Percentiles rank a stretch among this genome's conserved stretches.
phyloP scores from a whole-genome alignment of 345 rosid genomes.

The Linum tenue region DNA sequence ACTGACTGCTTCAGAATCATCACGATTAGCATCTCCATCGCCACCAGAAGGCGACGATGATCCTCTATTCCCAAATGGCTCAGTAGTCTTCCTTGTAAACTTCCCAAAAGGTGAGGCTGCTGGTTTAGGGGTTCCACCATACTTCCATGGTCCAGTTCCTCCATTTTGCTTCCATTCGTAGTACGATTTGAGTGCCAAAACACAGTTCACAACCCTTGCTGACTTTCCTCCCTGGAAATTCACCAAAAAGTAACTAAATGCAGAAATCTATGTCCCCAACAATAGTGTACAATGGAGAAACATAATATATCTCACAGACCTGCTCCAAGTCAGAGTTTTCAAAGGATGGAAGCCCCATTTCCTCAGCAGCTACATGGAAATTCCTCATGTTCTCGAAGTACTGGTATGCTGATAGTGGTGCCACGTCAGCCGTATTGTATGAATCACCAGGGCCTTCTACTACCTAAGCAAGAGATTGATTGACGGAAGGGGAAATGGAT shows the following conservation, averaged over 20 bases:
- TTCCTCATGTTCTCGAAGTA: conserved; percentile 28
- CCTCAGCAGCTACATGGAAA: conserved; percentile 23
- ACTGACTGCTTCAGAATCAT: conserved; percentile 18
- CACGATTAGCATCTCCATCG: conserved; percentile 8
- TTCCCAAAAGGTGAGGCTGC: conserved; percentile 8
- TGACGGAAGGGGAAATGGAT: too few species aligned
- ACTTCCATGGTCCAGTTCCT: conserved; percentile 23
- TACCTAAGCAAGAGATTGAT: conserved; percentile 9
- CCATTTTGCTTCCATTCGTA: conserved; percentile 28
- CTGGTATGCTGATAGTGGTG: conserved; percentile 28
- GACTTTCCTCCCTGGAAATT: conserved; percentile 26
- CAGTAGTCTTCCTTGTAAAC: conserved; percentile 15
- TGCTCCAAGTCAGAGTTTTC: conserved; percentile 24
- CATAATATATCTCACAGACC: conserved; percentile 4
- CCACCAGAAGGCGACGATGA: conserved; percentile 9
- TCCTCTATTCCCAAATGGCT: conserved; percentile 14
- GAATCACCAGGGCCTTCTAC: conserved; percentile 28
- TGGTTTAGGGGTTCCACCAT: conserved; percentile 16
- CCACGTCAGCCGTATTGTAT: conserved; percentile 20
- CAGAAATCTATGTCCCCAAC: neutral
- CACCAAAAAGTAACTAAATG: neutral
- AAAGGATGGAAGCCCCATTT: conserved; percentile 24
- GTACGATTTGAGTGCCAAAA: conserved; percentile 26
- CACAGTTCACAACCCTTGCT: conserved; percentile 22
- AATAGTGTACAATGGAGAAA: neutral